Evolutionary conservation across 306 rosid species (phyloP), one percentile per base, ranked within the genome.

Genomic region (Begonia fuchsioides): DNA sequence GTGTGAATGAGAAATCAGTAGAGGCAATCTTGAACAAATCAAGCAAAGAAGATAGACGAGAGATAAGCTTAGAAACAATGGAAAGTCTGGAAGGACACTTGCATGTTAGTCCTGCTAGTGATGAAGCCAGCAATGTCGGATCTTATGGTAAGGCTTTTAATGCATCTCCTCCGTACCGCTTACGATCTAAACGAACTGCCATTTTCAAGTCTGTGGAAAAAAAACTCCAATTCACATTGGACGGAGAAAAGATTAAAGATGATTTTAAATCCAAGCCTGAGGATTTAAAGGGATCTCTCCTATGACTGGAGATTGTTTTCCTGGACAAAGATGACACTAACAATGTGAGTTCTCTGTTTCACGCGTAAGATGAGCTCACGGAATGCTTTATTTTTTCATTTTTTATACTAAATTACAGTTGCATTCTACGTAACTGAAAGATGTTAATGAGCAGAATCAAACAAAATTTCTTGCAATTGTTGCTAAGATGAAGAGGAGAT

Each of bases 131-230:
- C 52, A 65, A 59, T 54, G 61, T 15, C 40, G 58, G 62, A 53
- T 51, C 76, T 57, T 63, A 69, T 55, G 72, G 65, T 48, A 84
- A 71, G 79, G 74, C 74, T 43, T 77, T 75, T 65, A 85, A 75
- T 61, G 94, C 94, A 54, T 90, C 98, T 75, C 98, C 98, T 45
- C 96, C 96, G 6, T 90, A 90, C 73, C 63, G 79, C 64, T 65
- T 90, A 75, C 79, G 83, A 79, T 68, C 84, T 65, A 82, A 77
- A 60, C 67, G 94, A 59, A 90, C 87, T 56, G 81, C 85, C 1
- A 60, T 79, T 57, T 64, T 64, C 60, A 90, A 79, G 75, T 85
- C 96, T 17, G 96, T 90, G 61, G 98, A 90, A 69, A 90, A 85
- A 67, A 94, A 90, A 73, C 96, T 90, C 49, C 76, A 77, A 39